Evolutionary conservation across 345 rosid species (phyloP), one percentile per base, ranked within the genome.

Genomic region (Noccaea caerulescens): DNA sequence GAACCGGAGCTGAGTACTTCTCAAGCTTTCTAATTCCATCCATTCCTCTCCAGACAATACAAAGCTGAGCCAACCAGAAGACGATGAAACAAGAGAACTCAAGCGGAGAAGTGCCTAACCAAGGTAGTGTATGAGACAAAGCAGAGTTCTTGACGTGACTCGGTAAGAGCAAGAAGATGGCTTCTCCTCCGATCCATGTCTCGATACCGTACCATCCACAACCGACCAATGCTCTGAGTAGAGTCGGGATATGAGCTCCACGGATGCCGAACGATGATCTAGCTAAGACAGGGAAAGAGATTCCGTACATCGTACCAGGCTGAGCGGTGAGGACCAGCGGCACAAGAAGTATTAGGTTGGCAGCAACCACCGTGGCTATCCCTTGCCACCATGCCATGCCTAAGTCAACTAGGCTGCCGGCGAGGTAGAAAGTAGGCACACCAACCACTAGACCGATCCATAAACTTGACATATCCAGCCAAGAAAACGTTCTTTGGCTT

Each of bases 311-410:
- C 0, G 94, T 77, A 5, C 98, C 98, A 2, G 98, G 96, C 64
- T 91, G 91, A 0, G 97, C 98, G 0, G 94, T 91, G 34, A 93
- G 87, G n/a, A 91, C 75, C 8, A 93, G 68, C 0, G 97, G 97
- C 10, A 79, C 81, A 9, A 93, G 79, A 0, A 93, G 79, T 45
- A 93, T 85, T 6, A 84, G 6, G 58, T 93, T 93, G 63, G 98
- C 98, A 3, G 76, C 81, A 54, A 93, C 88, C 27, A 93, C 97
- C 2, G 94, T 91, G 12, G 88, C 88, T 49, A 93, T 85, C 5
- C 96, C 98, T 80, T 93, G 98, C 98, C 98, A 93, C 98, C 98
- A 93, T 3, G 98, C 86, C 98, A 93, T 93, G 39, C 98, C 98
- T 5, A 93, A 79, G 62, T 93, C 97, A 0, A 91, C 98, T 11